phyloP scores from a whole-genome alignment of 345 rosid species.

The Eutrema heterophyllum region DNA sequence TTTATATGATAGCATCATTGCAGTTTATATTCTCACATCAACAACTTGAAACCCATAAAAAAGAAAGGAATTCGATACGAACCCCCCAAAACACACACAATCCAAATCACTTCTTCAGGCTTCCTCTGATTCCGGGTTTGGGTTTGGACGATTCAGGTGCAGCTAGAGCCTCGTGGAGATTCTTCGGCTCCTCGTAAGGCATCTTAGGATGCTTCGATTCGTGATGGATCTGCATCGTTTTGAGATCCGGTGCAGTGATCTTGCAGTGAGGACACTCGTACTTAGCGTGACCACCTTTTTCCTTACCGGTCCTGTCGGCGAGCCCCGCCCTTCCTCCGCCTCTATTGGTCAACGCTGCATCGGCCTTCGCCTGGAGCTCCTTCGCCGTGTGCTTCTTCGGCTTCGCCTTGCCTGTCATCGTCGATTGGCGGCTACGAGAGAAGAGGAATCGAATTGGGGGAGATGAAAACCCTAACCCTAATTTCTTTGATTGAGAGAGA shows the following conservation, averaged over 20 bases:
- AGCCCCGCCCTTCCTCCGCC: constrained; percentile 96
- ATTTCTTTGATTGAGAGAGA: constrained; percentile 8
- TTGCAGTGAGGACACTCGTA: constrained; percentile 93
- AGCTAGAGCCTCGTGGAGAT: constrained; percentile 48
- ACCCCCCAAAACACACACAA: neutral
- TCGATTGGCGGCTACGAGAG: constrained; percentile 22
- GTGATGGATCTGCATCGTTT: constrained; percentile 96
- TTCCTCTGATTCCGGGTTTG: constrained; percentile 53
- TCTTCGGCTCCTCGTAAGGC: constrained; percentile 68
- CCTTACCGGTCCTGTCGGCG: constrained; percentile 63
- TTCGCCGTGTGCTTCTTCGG: constrained; percentile 99
- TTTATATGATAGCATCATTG: constrained; percentile 18
- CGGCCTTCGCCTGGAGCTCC: constrained; percentile 82
- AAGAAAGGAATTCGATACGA: constrained; percentile 5
- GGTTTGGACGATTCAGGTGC: constrained; percentile 39
- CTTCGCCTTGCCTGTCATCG: constrained; percentile 96
- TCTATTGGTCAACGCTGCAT: constrained; percentile 86
- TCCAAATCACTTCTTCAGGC: constrained; percentile 45
- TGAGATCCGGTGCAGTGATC: constrained; percentile 65
- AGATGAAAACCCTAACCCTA: constrained; percentile 30
- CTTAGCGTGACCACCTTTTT: constrained; percentile 95
- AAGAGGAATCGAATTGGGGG: neutral
- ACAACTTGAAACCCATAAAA: constrained; percentile 1
- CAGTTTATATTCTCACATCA: constrained; percentile 15
- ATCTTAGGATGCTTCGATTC: constrained; percentile 85